Evolutionary conservation across 768 basidiomycete species (phyloP), one percentile per base, ranked within the genome.

Genomic region (Boletus patriciae): DNA sequence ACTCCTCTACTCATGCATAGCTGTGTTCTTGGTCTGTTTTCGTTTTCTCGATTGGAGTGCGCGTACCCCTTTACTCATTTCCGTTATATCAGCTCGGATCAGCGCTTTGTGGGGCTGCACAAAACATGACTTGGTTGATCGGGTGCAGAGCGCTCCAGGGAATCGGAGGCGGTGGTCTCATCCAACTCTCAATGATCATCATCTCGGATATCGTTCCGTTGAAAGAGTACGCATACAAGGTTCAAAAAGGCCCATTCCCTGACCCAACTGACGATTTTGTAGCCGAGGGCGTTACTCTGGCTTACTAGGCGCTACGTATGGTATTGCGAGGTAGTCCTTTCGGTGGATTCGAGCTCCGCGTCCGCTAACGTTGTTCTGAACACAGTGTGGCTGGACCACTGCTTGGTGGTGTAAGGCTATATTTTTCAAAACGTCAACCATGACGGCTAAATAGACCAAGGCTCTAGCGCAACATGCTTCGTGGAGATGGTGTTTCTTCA

Each of bases 401-500:
- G 13, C 71, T 94, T 15, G 92, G 92, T 55, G 92, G 92, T 55
- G 88, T 88, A 69, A 75, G 86, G 70, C 16, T 31, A 12, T 29
- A n/a, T 25, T 29, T 1, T 34, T 44, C 3, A 13, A n/a, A 48
- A 27, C 1, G 1, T 31, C 16, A 0, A 1, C 13, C 0, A 6
- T 25, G 5, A 25, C 9, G 12, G 6, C 29, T 53, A 16, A 59
- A 31, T 56, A 9, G 10, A 15, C 29, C 45, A 54, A 87, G 86
- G 83, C 76, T 13, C 80, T 92, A 54, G 81, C 88, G 0, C 84
- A 91, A 65, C 85, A 88, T 64, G 85, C 82, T 15, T 78, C 84
- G 0, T 93, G 90, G 90, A 73, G 91, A 75, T 92, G 90, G 90
- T 88, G 86, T 64, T 90, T 89, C 70, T 89, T 82, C 67, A 84